Percentiles rank a stretch among this genome's conserved stretches.
These are phyloP conservation scores for Phytopythium kandeliae DNA, from an alignment of 352 stramenopile genomes.

Conservation along the genomic window DNA sequence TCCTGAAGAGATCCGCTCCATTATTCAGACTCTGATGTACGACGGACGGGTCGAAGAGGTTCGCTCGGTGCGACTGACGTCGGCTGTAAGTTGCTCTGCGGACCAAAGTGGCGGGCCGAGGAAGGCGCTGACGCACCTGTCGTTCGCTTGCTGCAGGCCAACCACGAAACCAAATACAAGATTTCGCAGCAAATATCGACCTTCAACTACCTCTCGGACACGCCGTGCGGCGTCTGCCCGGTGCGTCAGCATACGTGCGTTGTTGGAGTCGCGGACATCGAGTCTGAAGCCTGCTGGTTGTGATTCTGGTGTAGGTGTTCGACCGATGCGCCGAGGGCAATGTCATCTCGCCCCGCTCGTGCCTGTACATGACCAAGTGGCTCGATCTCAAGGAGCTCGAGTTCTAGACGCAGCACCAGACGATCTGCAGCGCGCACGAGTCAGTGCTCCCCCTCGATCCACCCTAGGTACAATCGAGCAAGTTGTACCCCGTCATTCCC, in stretches of 20 bases:
- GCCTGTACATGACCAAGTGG: constrained; percentile 90
- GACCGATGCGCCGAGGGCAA: constrained; percentile 89
- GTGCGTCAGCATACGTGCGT: constrained; percentile 31
- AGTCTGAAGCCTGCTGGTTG: constrained; percentile 9
- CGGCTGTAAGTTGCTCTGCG: constrained; percentile 42
- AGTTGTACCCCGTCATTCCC: too few species aligned
- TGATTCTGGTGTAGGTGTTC: constrained; percentile 54
- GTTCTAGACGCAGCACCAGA: constrained; percentile 31
- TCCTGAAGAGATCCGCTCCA: constrained; percentile 86
- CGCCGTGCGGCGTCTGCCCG: constrained; percentile 85
- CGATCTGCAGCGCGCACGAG: too few species aligned
- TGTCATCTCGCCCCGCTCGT: constrained; percentile 88
- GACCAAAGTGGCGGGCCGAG: not conserved
- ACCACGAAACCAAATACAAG: constrained; percentile 85
- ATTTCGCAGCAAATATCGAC: constrained; percentile 82
- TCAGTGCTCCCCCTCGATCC: too few species aligned
- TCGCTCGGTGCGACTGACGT: constrained; percentile 65
- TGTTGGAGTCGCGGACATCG: too few species aligned
- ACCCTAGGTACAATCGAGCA: too few species aligned
- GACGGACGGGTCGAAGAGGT: constrained; percentile 89
- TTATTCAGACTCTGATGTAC: constrained; percentile 93
- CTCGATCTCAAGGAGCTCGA: constrained; percentile 85
- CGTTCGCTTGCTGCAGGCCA: constrained; percentile 25
- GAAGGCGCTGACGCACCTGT: too few species aligned
- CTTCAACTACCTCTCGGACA: constrained; percentile 87